Percentiles rank a stretch among this genome's conserved stretches.
These are phyloP conservation scores for Hypoxylon rickii DNA, from an alignment of 495 filamentous ascomycete genomes.

Conservation along the genomic window DNA sequence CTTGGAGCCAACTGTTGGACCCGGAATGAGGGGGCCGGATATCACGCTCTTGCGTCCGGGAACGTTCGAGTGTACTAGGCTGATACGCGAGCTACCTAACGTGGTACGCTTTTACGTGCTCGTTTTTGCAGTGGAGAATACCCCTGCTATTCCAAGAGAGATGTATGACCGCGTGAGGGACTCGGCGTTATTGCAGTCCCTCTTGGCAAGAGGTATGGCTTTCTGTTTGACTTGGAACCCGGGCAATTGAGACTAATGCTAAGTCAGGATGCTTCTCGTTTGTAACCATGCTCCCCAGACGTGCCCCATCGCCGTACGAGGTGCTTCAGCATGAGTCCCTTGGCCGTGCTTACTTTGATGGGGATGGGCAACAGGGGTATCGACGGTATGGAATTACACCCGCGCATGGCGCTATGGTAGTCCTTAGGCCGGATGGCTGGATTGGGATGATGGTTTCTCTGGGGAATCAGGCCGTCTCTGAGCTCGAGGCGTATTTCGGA, in stretches of 20 bases:
- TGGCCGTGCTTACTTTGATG: constrained; percentile 47
- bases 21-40: constrained; percentile 51
- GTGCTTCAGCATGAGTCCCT: constrained; percentile 40
- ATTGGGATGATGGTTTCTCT: constrained; percentile 41
- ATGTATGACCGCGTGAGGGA: not conserved
- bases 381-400: constrained; percentile 42
- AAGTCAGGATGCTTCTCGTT: constrained; percentile 31
- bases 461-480: constrained; percentile 9
- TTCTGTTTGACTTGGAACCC: not conserved
- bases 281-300: constrained; percentile 41
- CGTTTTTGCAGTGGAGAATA: constrained; percentile 41
- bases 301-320: constrained; percentile 45
- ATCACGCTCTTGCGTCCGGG: constrained; percentile 46
- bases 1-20: constrained; percentile 1
- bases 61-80: constrained; percentile 46
- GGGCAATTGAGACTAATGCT: not conserved
- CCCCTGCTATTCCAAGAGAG: constrained; percentile 19
- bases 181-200: not conserved
- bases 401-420: constrained; percentile 41
- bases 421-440: constrained; percentile 54
- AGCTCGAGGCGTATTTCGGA: constrained; percentile 42
- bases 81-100: constrained; percentile 48
- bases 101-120: constrained; percentile 41
- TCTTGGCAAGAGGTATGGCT: constrained; percentile 6
- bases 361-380: constrained; percentile 36